Base-by-base conservation (phyloP, 1,284 basidiomycete species). In the Leccinum subfulvum region DNA sequence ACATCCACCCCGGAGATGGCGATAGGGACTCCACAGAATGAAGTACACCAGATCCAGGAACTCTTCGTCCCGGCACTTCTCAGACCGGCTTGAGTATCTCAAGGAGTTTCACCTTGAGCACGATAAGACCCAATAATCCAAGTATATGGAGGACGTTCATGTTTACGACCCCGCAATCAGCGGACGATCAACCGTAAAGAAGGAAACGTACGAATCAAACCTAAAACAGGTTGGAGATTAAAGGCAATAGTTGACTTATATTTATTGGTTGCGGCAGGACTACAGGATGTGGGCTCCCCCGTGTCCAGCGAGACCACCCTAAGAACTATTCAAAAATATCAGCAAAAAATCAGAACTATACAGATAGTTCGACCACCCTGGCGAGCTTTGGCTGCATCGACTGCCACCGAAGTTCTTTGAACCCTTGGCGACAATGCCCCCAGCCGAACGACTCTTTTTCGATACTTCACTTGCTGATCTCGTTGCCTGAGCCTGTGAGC, bases 61-160 rank as follows among this genome's bases (percentile, higher is more conserved):
- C 28, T 28, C 28, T 28, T 28, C 28, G 28, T 28, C 28, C 28
- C 28, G 28, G 28, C 28, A 28, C 28, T 60, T 85, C 80, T 21
- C 81, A 81, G 1, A 87, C 62, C 35, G 76, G 78, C 49, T 82
- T 77, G 13, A 82, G 78, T 8, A 78, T 70, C 59, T 82, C 80
- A 9, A 89, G 75, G 7, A 88, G 68, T 49, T 82, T 82, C 1
- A 89, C 79, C 55, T 89, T 84, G 9, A 86, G 76, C 30, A 86
- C 69, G 21, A 77, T 73, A 1, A 85, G 74, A 0, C 79, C 79
- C 11, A 86, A 74, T 8, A 94, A 70, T 5, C 91, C 90, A n/a
- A 92, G 81, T 28, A 95, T 76, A 41, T 87, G 82, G 0, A 37
- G 14, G 35, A 86, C 75, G 10, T 86, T 79, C 63, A 88, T 81